Percentiles rank a stretch among this genome's conserved stretches.
Evolutionary conservation across 805 yeast species (phyloP).

Genomic region (Saccharomycopsis sp.): DNA sequence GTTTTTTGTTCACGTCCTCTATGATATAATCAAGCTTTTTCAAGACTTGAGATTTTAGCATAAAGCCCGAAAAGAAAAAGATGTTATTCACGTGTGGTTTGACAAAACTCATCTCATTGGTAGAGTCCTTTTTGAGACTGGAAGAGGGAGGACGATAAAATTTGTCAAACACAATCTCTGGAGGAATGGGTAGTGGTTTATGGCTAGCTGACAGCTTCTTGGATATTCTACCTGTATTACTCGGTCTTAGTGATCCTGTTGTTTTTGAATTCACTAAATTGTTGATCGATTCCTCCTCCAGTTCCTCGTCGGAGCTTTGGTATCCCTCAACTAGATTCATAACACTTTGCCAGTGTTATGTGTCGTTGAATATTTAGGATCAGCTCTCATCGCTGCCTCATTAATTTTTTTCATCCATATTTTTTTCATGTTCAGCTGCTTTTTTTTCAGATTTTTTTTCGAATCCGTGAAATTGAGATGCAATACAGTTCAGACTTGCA

Average conservation of each 20-base stretch:
- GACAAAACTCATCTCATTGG: not conserved
- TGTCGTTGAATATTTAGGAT: too few relatives aligned
- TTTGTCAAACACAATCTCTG: not conserved
- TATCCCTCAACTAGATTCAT: not conserved
- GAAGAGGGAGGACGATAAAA: slow-evolving; percentile 1
- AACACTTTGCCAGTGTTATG: not conserved
- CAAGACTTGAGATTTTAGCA: not conserved
- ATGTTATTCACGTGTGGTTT: not conserved
- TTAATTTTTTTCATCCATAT: not conserved
- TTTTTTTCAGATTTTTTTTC: too few relatives aligned
- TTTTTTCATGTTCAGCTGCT: too few relatives aligned
- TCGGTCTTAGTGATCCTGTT: not conserved
- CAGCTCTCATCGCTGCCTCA: too few relatives aligned
- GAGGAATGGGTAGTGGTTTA: not conserved
- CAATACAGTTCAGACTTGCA: too few relatives aligned
- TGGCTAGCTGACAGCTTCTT: not conserved
- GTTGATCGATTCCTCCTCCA: not conserved
- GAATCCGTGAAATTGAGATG: too few relatives aligned
- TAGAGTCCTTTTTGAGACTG: not conserved
- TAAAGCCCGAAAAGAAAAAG: not conserved
- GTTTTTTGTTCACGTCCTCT: not conserved
- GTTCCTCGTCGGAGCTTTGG: not conserved
- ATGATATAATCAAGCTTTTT: not conserved
- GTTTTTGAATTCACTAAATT: not conserved
- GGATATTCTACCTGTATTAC: not conserved